Conservation (phyloP, 768 basidiomycete species). For the Podaxis carcinomalis region DNA sequence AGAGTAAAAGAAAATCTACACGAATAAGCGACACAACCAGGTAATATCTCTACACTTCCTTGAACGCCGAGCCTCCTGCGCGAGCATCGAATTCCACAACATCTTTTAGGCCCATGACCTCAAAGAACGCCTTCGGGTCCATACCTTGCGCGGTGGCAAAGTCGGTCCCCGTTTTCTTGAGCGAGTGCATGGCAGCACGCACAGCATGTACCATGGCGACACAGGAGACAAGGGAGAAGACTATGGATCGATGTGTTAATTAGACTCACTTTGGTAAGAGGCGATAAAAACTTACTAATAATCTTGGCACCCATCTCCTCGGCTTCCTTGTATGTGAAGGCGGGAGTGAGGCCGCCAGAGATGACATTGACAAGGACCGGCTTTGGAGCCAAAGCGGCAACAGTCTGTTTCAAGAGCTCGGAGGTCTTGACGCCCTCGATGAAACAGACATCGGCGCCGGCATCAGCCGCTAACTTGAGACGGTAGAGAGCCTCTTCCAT, state of each 20-base stretch:
- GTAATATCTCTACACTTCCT: constrained; percentile 1
- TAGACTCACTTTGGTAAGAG: not conserved
- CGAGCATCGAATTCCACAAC: constrained; percentile 49
- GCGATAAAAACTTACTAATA: constrained; percentile 48
- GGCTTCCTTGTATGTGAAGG: constrained; percentile 65
- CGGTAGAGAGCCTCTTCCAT: constrained; percentile 71
- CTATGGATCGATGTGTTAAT: constrained; percentile 25
- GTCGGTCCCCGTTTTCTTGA: constrained; percentile 77
- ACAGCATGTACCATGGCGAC: constrained; percentile 73
- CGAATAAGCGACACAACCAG: not conserved
- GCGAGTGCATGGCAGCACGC: constrained; percentile 65
- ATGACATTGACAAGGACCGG: constrained; percentile 82
- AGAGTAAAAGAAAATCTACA: not conserved
- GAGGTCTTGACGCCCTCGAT: constrained; percentile 73
- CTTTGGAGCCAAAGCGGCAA: constrained; percentile 64
- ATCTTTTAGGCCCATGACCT: constrained; percentile 67
- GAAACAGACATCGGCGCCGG: constrained; percentile 76
- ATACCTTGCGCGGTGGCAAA: constrained; percentile 55
- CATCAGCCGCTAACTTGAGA: constrained; percentile 64
- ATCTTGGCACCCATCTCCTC: constrained; percentile 72
- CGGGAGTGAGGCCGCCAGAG: constrained; percentile 70
- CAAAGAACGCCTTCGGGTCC: constrained; percentile 75
- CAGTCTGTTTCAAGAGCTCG: constrained; percentile 57
- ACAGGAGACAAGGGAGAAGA: constrained; percentile 72
- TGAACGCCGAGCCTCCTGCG: constrained; percentile 58